Base-by-base conservation (phyloP, 768 basidiomycete species). In the Leccinum boreale region DNA sequence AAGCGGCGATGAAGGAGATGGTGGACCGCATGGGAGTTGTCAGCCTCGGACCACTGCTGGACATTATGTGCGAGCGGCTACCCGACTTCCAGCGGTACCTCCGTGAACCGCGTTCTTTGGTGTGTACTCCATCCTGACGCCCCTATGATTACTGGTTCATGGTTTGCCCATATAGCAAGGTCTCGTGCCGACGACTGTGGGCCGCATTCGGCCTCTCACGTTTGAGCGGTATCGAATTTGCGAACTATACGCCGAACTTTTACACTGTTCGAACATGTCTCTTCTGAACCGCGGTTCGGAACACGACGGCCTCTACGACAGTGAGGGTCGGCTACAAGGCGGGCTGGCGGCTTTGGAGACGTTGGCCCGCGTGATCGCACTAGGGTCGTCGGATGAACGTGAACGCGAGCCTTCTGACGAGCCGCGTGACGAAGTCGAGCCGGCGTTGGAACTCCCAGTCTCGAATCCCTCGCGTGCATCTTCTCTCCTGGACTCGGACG, bases 231-330 rank as follows among this genome's bases (percentile, higher is more conserved):
- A 93, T 73, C 86, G 96, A 10, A 94, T 98, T 65, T 92, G 94
- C 74, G 97, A 99, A 73, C 79, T 99, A 12, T 94, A 96, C 65
- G 97, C 96, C 19, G 97, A 99, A 70, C 84, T 99, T 5, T 77
- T 98, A 24, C 97, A 99, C 68, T 97, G 94, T 70, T 98, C 97
- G 17, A 98, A 97, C 67, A 98, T 99, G 96, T 87, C 91, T 5
- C 82, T 98, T 23, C 79, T 98, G 26, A 98, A 98, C 70, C 91
- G 97, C 10, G 74, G 83, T 1, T 68, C 82, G 0, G 85, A 88
- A 49, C 85, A 81, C 55, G 81, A 84, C 48, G 79, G 83, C 23
- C 76, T 86, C n/a, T 94, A 93, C 71, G 92, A 92, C 67, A 75
- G 78, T 1, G 85, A 92, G 53, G 96, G 96, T 19, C 84, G 91